Base-by-base conservation (phyloP, 371 early-diverging fungal species). In the Lichtheimia ramosa region DNA sequence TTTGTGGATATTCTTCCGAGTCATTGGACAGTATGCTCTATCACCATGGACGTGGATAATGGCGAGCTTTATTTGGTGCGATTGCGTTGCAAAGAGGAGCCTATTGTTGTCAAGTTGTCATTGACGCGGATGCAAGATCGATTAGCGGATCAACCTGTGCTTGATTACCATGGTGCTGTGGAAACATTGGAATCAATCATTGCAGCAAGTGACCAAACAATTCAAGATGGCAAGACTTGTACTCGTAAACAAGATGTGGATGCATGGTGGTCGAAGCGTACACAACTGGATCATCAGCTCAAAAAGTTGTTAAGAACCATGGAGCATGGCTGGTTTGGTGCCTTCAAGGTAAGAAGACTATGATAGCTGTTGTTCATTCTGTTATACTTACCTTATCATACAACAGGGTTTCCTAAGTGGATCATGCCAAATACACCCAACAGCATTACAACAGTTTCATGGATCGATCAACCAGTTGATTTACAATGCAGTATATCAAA, bases 271-370 rank as follows among this genome's bases (percentile, higher is more conserved):
- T 77, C 68, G 39, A 74, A 63, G 6, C 82, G 97, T 18, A 74
- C 76, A 13, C 66, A 61, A 15, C 66, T 96, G 14, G 95, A 97
- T 67, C 65, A 63, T 1, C 83, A 84, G 16, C 54, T 97, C 42
- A 75, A 84, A 43, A 59, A 52, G 2, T 56, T 94, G 18, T 62
- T 96, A 23, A 69, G 52, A 0, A 58, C 63, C 2, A 81, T 97
- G 10, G 92, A 97, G 59, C 63, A 66, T 28, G 72, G 72, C 15
- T 96, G 96, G 96, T 77, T 96, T 2, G 90, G 95, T 23, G 93
- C 92, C 1, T 92, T 95, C 20, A 78, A 77, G 65, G 86, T 84
- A 27, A 52, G 41, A 27, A 52, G 41, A 25, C 5, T 0, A 18
- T n/a, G 46, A 56, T 15, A 39, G 49, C 16, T 18, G 8, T 43